A percentile compares a stretch with the other conserved stretches of the same genome.
Evolutionary conservation across 805 yeast genomes (phyloP).

Genomic region (Pichia manshurica): DNA sequence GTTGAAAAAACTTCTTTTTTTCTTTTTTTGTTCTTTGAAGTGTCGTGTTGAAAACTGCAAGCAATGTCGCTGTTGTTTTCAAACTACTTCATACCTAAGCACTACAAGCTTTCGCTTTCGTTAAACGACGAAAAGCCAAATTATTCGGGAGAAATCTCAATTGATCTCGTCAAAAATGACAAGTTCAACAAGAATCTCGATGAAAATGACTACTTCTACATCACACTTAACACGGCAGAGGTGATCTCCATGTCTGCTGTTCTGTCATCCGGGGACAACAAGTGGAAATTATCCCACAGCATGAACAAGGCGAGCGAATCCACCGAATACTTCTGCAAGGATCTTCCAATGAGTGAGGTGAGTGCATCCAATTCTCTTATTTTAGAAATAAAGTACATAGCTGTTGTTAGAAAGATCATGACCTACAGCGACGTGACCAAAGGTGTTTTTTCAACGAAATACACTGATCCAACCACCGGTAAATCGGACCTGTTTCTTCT

Average conservation of each 20-base stretch:
- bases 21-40: too few relatives aligned
- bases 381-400: conserved; percentile 39
- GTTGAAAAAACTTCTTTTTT: too few relatives aligned
- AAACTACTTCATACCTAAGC: conserved; percentile 33
- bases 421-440: conserved; percentile 51
- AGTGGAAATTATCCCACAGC: conserved; percentile 10
- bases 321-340: conserved; percentile 27
- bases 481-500: conserved; percentile 45
- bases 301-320: conserved; percentile 35
- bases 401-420: conserved; percentile 43
- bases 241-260: conserved; percentile 33
- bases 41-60: too few relatives aligned
- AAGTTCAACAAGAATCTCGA: conserved; percentile 12
- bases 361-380: background rate
- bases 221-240: conserved; percentile 38
- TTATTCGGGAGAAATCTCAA: conserved; percentile 35
- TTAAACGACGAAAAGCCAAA: conserved; percentile 41
- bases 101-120: conserved; percentile 33
- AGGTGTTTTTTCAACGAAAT: conserved; percentile 67
- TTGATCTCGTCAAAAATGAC: conserved; percentile 29
- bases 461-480: conserved; percentile 45
- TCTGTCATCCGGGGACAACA: conserved; percentile 11
- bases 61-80: conserved; percentile 24
- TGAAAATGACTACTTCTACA: conserved; percentile 13
- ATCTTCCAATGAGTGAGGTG: conserved; percentile 21